Evolutionary conservation across 805 yeast genomes (phyloP).

Genomic region (Teunomyces stri): DNA sequence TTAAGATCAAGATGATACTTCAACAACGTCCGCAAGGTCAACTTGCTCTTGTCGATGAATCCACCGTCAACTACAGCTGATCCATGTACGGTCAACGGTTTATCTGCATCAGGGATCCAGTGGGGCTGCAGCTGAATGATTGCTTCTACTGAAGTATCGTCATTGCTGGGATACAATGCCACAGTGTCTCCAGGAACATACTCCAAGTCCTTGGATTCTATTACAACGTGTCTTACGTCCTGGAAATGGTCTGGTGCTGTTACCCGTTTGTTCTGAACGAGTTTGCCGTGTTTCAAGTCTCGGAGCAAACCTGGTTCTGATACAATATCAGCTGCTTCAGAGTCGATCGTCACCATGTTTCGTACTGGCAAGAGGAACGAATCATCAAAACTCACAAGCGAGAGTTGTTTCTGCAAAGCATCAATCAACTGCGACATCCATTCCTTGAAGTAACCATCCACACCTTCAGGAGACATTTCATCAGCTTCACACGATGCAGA

Average conservation of each 20-base stretch:
- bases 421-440: constrained; percentile 59
- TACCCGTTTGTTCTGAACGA: constrained; percentile 54
- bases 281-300: constrained; percentile 38
- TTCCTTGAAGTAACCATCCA: constrained; percentile 72
- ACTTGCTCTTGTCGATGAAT: constrained; percentile 39
- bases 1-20: constrained; percentile 79
- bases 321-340: constrained; percentile 18
- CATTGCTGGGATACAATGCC: constrained; percentile 73
- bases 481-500: constrained; percentile 84
- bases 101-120: constrained; percentile 74
- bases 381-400: constrained; percentile 22
- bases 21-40: constrained; percentile 71
- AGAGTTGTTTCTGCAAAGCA: constrained; percentile 20
- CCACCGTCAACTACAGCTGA: constrained; percentile 56
- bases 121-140: constrained; percentile 63
- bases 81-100: constrained; percentile 41
- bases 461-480: constrained; percentile 75
- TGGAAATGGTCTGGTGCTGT: constrained; percentile 80
- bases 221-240: constrained; percentile 69
- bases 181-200: constrained; percentile 81
- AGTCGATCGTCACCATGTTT: constrained; percentile 15
- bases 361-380: constrained; percentile 26
- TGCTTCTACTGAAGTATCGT: constrained; percentile 56
- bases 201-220: constrained; percentile 34
- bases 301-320: constrained; percentile 12